Percentiles rank a stretch among this genome's conserved stretches.
phyloP scores from a whole-genome alignment of 441 rosid species.

The Eruca vesicaria region DNA sequence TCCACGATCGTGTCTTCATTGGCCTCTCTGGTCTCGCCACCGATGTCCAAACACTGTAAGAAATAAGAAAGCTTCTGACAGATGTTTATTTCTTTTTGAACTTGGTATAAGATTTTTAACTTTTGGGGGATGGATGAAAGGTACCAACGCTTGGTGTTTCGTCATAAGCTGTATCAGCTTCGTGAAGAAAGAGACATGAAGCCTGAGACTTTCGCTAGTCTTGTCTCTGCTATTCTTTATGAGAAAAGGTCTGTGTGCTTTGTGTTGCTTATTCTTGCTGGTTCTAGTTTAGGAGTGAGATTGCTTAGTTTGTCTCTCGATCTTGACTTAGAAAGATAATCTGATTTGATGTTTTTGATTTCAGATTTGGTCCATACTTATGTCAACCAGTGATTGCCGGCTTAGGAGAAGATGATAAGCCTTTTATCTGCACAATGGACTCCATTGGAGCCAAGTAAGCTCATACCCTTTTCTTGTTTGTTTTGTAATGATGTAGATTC shows the following conservation, averaged over 20 bases:
- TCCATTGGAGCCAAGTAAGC: slow-evolving; percentile 95
- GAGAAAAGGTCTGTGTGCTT: slow-evolving; percentile 70
- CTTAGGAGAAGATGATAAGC: slow-evolving; percentile 86
- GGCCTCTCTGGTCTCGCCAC: slow-evolving; percentile 93
- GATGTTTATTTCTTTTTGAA: not conserved
- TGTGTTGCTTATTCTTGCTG: not conserved
- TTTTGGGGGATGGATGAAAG: slow-evolving; percentile 39
- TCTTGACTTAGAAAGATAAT: slow-evolving; percentile 8
- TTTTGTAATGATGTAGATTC: not conserved
- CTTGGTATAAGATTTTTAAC: not conserved
- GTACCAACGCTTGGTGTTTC: slow-evolving; percentile 86
- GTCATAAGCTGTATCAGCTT: slow-evolving; percentile 87
- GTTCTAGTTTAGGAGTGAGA: not conserved
- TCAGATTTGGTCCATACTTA: slow-evolving; percentile 97
- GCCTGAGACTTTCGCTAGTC: slow-evolving; percentile 95
- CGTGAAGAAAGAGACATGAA: slow-evolving; percentile 96
- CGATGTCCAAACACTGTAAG: slow-evolving; percentile 86
- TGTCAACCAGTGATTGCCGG: slow-evolving; percentile 98
- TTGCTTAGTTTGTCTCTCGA: not conserved
- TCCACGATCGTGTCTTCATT: slow-evolving; percentile 80
- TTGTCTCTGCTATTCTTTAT: slow-evolving; percentile 88
- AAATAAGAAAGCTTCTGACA: not conserved
- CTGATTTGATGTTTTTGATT: not conserved
- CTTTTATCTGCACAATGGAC: slow-evolving; percentile 98
- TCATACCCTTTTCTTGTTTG: slow-evolving; percentile 18